Conservation (phyloP, 768 basidiomycete species). For the Leucogyrophana mollusca region DNA sequence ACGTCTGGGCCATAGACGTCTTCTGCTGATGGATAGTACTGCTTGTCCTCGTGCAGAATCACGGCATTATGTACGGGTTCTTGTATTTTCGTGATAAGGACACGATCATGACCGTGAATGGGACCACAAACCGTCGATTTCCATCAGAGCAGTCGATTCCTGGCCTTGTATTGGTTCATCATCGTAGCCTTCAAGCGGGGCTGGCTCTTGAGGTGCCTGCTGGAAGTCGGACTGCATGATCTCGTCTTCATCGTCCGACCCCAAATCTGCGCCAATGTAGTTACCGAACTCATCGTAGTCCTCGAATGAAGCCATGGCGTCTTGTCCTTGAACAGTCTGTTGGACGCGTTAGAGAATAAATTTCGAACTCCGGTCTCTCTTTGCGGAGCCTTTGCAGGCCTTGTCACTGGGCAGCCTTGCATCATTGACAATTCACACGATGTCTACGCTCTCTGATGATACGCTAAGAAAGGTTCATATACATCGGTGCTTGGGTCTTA, state of each 20-base stretch:
- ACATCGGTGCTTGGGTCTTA: slow-evolving; percentile 1
- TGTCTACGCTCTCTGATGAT: slow-evolving; percentile 72
- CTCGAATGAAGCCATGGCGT: slow-evolving; percentile 56
- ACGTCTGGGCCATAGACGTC: slow-evolving; percentile 94
- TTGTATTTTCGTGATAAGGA: slow-evolving; percentile 27
- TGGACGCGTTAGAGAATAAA: slow-evolving; percentile 25
- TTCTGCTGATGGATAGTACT: slow-evolving; percentile 91
- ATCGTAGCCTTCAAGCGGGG: slow-evolving; percentile 81
- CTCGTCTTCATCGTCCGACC: slow-evolving; percentile 57
- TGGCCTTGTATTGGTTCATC: slow-evolving; percentile 59
- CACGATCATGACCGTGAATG: not conserved
- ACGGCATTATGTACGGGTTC: slow-evolving; percentile 82
- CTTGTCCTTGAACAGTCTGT: too few species aligned
- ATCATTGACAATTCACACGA: slow-evolving; percentile 24
- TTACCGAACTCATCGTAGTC: slow-evolving; percentile 96
- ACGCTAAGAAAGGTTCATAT: slow-evolving; percentile 70
- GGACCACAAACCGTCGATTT: slow-evolving; percentile 67
- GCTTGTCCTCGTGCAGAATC: slow-evolving; percentile 94
- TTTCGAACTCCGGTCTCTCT: slow-evolving; percentile 32
- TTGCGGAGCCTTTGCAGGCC: not conserved
- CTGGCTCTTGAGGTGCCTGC: slow-evolving; percentile 34
- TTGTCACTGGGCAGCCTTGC: not conserved
- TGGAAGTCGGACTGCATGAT: slow-evolving; percentile 50
- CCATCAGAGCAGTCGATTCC: slow-evolving; percentile 72
- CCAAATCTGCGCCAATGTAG: slow-evolving; percentile 94